Evolutionary conservation across 495 filamentous ascomycete species (phyloP).

Genomic region (Paragyromitra xinjiangensis): DNA sequence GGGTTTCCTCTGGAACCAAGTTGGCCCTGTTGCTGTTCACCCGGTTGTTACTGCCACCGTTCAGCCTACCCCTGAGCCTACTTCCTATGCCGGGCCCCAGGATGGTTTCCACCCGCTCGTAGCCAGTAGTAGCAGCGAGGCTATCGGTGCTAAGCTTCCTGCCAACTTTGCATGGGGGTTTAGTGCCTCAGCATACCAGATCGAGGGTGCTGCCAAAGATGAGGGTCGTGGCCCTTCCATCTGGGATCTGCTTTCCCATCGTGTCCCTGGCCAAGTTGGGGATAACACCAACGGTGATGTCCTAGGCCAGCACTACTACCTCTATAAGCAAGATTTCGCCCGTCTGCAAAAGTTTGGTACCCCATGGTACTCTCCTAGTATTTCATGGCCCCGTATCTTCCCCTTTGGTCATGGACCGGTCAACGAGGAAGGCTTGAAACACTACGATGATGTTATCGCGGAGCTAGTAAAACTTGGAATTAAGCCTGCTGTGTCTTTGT

Average conservation of each 20-base stretch:
- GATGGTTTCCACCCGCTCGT: slow-evolving; percentile 59
- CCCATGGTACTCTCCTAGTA: slow-evolving; percentile 60
- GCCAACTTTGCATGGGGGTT: slow-evolving; percentile 55
- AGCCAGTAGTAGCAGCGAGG: slow-evolving; percentile 51
- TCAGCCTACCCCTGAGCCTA: slow-evolving; percentile 62
- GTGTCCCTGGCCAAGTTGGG: slow-evolving; percentile 57
- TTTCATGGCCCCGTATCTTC: slow-evolving; percentile 62
- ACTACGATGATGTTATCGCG: slow-evolving; percentile 63
- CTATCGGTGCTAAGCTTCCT: slow-evolving; percentile 55
- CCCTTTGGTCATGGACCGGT: slow-evolving; percentile 62
- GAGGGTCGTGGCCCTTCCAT: slow-evolving; percentile 57
- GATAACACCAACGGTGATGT: slow-evolving; percentile 62
- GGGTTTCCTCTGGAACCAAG: slow-evolving; percentile 61
- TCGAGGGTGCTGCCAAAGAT: slow-evolving; percentile 57
- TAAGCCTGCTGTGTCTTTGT: slow-evolving; percentile 60
- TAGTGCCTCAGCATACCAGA: slow-evolving; percentile 59
- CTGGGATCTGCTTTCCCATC: slow-evolving; percentile 58
- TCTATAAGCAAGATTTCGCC: slow-evolving; percentile 63
- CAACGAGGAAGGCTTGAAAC: slow-evolving; percentile 59
- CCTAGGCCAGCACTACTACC: slow-evolving; percentile 60
- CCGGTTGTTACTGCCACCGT: slow-evolving; percentile 61
- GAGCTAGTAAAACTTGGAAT: slow-evolving; percentile 60
- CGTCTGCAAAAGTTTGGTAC: slow-evolving; percentile 59
- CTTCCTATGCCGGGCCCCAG: slow-evolving; percentile 57
- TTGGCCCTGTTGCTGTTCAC: slow-evolving; percentile 60